Base-by-base conservation (phyloP, 148 eudicot species). In the Linanthus parryae region DNA sequence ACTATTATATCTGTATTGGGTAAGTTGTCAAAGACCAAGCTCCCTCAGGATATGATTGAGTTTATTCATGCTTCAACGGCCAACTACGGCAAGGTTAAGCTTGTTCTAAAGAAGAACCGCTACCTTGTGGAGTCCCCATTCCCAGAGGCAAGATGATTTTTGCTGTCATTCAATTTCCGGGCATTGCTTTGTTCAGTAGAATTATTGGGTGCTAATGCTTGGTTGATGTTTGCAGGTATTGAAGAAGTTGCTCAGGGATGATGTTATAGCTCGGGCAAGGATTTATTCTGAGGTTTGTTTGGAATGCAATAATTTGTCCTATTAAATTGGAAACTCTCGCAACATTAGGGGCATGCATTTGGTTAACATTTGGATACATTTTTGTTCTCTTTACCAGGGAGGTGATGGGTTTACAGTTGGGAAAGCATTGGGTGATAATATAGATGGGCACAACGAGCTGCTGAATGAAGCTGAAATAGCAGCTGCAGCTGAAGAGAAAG, bases 11-110 rank as follows among this genome's bases (percentile, higher is more conserved):
- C 76, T 53, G 96, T 92, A 44, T 54, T 92, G 73, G 79, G 70
- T 68, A 92, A 84, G 71, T 55, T 92, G 56, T 92, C 98, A 8
- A 92, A 92, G 67, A 92, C 96, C 50, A 81, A 84, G 74, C 90
- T 92, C 39, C 98, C 98, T 0, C 75, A 87, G 63, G 96, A 92
- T 63, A 87, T 92, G 96, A 82, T 92, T 53, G 99, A 87, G 43
- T 92, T 92, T 35, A 88, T 92, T 33, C 75, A 92, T 61, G 87
- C 57, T 33, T 84, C 99, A 13, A 92, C 95, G 42, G 91, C 99
- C 30, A 92, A 92, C 65, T 92, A 88, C 63, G 99, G 99, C 16
- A 88, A 92, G 84, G 99, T 92, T 53, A 92, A 88, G 83, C 88
- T 88, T 44, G 96, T 92, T 31, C 85, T 92, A 8, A 92, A 92